A percentile compares a stretch with the other conserved stretches of the same genome.
Conservation (phyloP, 805 yeast genomes). For the Tanozyma kutaoensis region DNA sequence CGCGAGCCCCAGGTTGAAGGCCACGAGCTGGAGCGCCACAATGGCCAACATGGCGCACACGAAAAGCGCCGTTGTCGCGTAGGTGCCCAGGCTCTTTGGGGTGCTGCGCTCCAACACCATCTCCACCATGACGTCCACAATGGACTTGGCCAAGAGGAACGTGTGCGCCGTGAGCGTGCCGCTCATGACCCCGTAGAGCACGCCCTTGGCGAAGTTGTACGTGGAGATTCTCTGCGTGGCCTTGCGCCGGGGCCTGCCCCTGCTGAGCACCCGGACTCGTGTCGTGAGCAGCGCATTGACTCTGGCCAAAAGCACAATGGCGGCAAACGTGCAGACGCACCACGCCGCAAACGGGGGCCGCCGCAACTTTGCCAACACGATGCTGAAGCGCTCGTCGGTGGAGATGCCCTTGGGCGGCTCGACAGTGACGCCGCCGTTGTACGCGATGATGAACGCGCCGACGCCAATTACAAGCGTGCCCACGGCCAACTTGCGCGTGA, state of each 20-base stretch:
- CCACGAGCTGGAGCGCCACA: conserved; percentile 59
- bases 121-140: conserved; percentile 54
- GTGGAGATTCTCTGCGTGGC: neutral
- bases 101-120: conserved; percentile 16
- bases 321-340: conserved; percentile 27
- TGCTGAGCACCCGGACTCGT: conserved; percentile 1
- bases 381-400: neutral
- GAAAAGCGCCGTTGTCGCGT: conserved; percentile 27
- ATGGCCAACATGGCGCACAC: conserved; percentile 41
- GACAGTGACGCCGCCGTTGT: conserved; percentile 43
- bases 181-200: conserved; percentile 50
- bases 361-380: neutral
- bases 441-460: conserved; percentile 73
- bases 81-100: conserved; percentile 14
- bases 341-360: conserved; percentile 38
- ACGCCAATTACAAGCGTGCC: conserved; percentile 59
- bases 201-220: conserved; percentile 34
- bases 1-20: conserved; percentile 62
- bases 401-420: conserved; percentile 18
- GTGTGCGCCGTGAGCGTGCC: conserved; percentile 83
- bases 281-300: conserved; percentile 1
- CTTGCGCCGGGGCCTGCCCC: conserved; percentile 1
- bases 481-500: conserved; percentile 38
- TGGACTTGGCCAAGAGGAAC: conserved; percentile 70
- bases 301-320: conserved; percentile 9